phyloP scores from a whole-genome alignment of 2,329 filamentous ascomycete genomes.

The Chaetomiaceae sp. region DNA sequence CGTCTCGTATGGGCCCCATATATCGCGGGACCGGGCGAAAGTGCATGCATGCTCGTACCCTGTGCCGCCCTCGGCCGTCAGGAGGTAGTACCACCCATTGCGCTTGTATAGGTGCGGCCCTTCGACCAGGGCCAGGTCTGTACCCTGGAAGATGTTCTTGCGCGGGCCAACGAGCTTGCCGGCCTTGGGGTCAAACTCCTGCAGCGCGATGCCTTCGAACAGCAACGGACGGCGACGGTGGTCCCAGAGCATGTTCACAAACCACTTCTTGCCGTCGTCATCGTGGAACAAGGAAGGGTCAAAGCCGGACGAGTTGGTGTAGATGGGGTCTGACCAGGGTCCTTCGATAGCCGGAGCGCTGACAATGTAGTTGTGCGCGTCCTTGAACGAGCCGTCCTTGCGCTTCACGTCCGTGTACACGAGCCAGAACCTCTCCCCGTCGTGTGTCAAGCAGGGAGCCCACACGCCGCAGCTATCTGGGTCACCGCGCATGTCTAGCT shows the following conservation, averaged over 20 bases:
- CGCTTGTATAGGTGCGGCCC: slow-evolving; percentile 56
- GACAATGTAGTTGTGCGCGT: slow-evolving; percentile 61
- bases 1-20: slow-evolving; percentile 59
- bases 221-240: slow-evolving; percentile 43
- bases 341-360: slow-evolving; percentile 48
- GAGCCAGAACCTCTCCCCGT: slow-evolving; percentile 56
- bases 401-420: slow-evolving; percentile 64
- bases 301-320: slow-evolving; percentile 57
- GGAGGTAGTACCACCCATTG: slow-evolving; percentile 54
- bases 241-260: slow-evolving; percentile 54
- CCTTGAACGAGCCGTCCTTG: slow-evolving; percentile 62
- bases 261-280: slow-evolving; percentile 51
- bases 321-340: slow-evolving; percentile 58
- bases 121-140: slow-evolving; percentile 50
- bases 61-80: slow-evolving; percentile 57
- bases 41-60: slow-evolving; percentile 58
- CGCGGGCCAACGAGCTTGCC: slow-evolving; percentile 50
- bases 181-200: slow-evolving; percentile 49
- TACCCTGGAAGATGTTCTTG: slow-evolving; percentile 53
- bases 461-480: slow-evolving; percentile 59
- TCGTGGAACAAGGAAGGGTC: slow-evolving; percentile 59
- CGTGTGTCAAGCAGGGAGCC: slow-evolving; percentile 60
- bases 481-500: slow-evolving; percentile 54
- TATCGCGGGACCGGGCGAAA: slow-evolving; percentile 45
- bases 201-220: slow-evolving; percentile 54